A percentile compares a stretch with the other conserved stretches of the same genome.
These are phyloP conservation scores for Ustilago shanxiensis DNA, from an alignment of 1,284 basidiomycete genomes.

Conservation along the genomic window DNA sequence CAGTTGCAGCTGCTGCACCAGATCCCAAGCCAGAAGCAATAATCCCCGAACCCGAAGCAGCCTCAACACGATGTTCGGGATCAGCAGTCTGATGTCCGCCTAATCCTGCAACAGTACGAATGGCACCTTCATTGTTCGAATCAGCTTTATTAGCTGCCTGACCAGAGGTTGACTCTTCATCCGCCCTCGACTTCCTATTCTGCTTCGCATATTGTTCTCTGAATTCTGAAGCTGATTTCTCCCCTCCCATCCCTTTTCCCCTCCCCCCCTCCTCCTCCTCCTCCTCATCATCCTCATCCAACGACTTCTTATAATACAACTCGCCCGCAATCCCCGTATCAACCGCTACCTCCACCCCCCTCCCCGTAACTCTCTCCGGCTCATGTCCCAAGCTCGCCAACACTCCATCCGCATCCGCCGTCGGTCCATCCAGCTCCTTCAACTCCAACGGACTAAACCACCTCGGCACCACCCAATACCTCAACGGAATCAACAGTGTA, in stretches of 20 bases:
- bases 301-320: slow-evolving; percentile 42
- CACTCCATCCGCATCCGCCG: slow-evolving; percentile 74
- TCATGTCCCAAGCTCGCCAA: slow-evolving; percentile 64
- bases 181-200: slow-evolving; percentile 2
- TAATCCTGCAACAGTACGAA: slow-evolving; percentile 22
- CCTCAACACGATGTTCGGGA: slow-evolving; percentile 9
- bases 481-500: slow-evolving; percentile 84
- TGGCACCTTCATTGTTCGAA: slow-evolving; percentile 8
- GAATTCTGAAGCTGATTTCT: slow-evolving; percentile 28
- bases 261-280: slow-evolving; percentile 29
- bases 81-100: slow-evolving; percentile 27
- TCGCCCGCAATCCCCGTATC: slow-evolving; percentile 62
- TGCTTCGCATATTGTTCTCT: slow-evolving; percentile 20
- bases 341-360: slow-evolving; percentile 53
- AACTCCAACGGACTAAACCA: slow-evolving; percentile 86
- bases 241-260: slow-evolving; percentile 9
- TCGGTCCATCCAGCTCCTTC: slow-evolving; percentile 85
- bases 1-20: slow-evolving; percentile 22
- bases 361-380: slow-evolving; percentile 58
- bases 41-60: slow-evolving; percentile 22
- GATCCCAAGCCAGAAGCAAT: slow-evolving; percentile 31
- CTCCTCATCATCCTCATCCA: slow-evolving; percentile 32
- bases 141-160: neutral
- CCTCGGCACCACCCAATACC: slow-evolving; percentile 80
- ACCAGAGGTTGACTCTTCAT: slow-evolving; percentile 26